A percentile compares a stretch with the other conserved stretches of the same genome.
Evolutionary conservation across 495 filamentous ascomycete genomes (phyloP).

Genomic region (Tuber microsphaerosporum): DNA sequence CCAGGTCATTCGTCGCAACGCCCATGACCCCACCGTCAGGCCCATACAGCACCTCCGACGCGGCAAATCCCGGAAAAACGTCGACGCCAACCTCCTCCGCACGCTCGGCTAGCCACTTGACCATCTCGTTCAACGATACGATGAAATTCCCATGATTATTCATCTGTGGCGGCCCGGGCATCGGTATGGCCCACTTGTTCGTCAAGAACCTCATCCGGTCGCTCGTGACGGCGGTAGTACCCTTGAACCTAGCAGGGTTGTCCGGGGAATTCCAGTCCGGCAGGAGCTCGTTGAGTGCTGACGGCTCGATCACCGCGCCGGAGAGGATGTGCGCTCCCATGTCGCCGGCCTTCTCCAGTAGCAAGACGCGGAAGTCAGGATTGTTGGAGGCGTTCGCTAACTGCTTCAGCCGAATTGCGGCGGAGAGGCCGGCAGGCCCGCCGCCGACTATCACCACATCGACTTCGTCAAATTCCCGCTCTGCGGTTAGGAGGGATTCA

Average conservation of each 20-base stretch:
- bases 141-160: conserved; percentile 98
- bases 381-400: conserved; percentile 92
- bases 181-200: conserved; percentile 65
- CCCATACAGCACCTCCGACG: conserved; percentile 82
- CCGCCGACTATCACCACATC: conserved; percentile 97
- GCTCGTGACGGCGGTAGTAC: conserved; percentile 69
- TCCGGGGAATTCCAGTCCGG: conserved; percentile 87
- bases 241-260: conserved; percentile 76
- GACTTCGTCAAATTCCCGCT: conserved; percentile 79
- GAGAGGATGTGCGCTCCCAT: conserved; percentile 92
- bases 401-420: conserved; percentile 92
- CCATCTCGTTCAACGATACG: conserved; percentile 84
- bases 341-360: conserved; percentile 94
- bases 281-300: conserved; percentile 78
- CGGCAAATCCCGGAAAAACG: conserved; percentile 91
- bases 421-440: conserved; percentile 81
- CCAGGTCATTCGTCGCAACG: conserved; percentile 93
- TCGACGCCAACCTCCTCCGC: conserved; percentile 98
- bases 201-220: conserved; percentile 95
- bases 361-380: conserved; percentile 84
- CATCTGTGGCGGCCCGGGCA: conserved; percentile 94
- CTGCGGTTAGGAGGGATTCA: conserved; percentile 18
- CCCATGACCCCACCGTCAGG: conserved; percentile 82
- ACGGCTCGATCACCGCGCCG: conserved; percentile 89
- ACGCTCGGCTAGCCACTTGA: conserved; percentile 88